Evolutionary conservation across 345 rosid genomes (phyloP), one percentile per base, ranked within the genome.

Genomic region (Euphorbia lathyris): DNA sequence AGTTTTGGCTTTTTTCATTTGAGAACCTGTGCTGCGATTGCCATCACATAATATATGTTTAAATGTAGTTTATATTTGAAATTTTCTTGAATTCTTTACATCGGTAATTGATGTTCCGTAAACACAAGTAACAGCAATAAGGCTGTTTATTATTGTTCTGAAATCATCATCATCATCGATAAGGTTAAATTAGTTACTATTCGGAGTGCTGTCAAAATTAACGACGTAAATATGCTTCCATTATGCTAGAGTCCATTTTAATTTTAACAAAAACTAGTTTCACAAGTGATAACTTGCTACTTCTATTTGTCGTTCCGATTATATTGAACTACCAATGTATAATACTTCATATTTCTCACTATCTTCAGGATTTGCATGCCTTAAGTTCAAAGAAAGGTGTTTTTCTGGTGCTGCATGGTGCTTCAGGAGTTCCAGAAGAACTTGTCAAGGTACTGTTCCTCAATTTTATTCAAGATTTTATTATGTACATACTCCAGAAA

Each of bases 341-440:
- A 40, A 40, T 16, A 45, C 51, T 45, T 16, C 8, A 45, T 2
- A 14, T 45, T 45, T 45, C 11, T 45, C 12, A 11, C 38, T 64
- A 43, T 27, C 10, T 10, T 26, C 45, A 94, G 98, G 90, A 91
- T 68, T 76, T 94, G 58, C 82, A 83, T 70, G 73, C 58, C 52
- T 71, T 88, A 81, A 74, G 91, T 69, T 87, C 84, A 1, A 91
- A 84, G 90, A 94, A 87, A 70, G 88, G 93, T 17, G 93, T 91
- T 59, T 74, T 85, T 65, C 85, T 94, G 77, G 97, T 94, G 58
- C 90, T 94, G 58, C 98, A 91, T n/a, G 97, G 97, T 74, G 98
- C 98, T 70, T 94, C 98, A 9, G 98, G 97, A 67, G 77, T 94
- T 82, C 74, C 96, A 3, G 66, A 74, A 67, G 85, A 85, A 45